Evolutionary conservation across 2,329 filamentous ascomycete species (phyloP).

Genomic region (Leptosphaerulina australis): DNA sequence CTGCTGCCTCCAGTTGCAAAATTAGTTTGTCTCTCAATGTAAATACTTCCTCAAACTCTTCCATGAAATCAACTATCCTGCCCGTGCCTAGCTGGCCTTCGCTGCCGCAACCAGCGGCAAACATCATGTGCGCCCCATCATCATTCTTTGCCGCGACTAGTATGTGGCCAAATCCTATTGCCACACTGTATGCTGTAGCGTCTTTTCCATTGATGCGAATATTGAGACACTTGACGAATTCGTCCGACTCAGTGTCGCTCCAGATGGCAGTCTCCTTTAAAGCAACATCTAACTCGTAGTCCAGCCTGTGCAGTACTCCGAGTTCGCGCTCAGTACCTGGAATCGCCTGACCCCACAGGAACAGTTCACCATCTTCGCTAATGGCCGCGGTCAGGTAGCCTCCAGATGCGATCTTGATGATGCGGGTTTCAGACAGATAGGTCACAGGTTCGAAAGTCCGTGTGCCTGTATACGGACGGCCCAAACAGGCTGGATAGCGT

Average conservation of each 20-base stretch:
- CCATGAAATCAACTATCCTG: slow-evolving; percentile 16
- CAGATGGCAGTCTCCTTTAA: slow-evolving; percentile 1
- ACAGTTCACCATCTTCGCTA: slow-evolving; percentile 40
- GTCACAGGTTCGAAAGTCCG: slow-evolving; percentile 24
- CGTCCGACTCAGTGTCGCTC: slow-evolving; percentile 29
- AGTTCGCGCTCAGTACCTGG: slow-evolving; percentile 30
- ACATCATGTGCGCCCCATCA: slow-evolving; percentile 21
- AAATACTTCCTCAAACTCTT: slow-evolving; percentile 31
- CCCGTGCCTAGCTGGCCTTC: slow-evolving; percentile 35
- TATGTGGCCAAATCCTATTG: slow-evolving; percentile 38
- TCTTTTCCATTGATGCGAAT: slow-evolving; percentile 29
- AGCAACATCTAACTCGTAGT: neutral
- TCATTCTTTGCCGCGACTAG: slow-evolving; percentile 30
- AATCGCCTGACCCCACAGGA: slow-evolving; percentile 41
- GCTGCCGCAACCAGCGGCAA: slow-evolving; percentile 34
- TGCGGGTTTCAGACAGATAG: slow-evolving; percentile 35
- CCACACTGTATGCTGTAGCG: slow-evolving; percentile 32
- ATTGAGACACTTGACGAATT: slow-evolving; percentile 34
- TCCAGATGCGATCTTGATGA: slow-evolving; percentile 35
- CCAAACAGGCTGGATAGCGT: slow-evolving; percentile 34
- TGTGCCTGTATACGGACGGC: slow-evolving; percentile 20
- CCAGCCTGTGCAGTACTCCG: slow-evolving; percentile 19
- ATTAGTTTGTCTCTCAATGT: slow-evolving; percentile 27
- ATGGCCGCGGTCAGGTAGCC: slow-evolving; percentile 44
- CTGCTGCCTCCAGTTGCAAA: slow-evolving; percentile 28